Base-by-base conservation (phyloP, 306 rosid species). In the Acacia confusa region DNA sequence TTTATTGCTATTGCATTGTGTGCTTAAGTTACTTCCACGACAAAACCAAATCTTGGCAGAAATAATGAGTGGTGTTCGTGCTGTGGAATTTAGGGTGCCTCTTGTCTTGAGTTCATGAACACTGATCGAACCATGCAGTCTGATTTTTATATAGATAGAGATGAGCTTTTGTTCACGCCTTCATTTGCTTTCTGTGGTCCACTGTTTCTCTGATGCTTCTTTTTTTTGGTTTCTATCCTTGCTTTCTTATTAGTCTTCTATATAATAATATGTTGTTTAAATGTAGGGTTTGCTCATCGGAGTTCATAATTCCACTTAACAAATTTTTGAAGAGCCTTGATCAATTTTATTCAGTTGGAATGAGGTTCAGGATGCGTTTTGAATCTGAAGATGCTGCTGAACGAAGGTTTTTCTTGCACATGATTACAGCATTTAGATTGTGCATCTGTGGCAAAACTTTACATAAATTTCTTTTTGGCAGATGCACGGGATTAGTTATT, bases 371-470 rank as follows among this genome's bases (percentile, higher is more conserved):
- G 84, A 89, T 95, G 92, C 94, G 97, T 36, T 89, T 92, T 82
- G 98, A 93, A 87, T 82, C 97, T 7, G 98, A 95, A 82, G 99
- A 95, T 84, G 85, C 98, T 0, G 89, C 97, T 8, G 99, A 93
- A 79, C 81, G 91, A 78, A 93, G 99, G 99, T 95, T 81, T 78
- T 87, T 60, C 74, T 14, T 34, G 15, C 9, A 27, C 60, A 32
- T 67, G 70, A 17, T 43, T 73, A 57, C 55, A 28, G 48, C 69
- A 79, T 70, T 27, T 36, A 14, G 44, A 76, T 63, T 40, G 40
- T 74, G 14, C 75, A 65, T 52, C 27, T 24, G 78, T 36, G 17
- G 19, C 16, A 63, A 79, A 6, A 69, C 74, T 20, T 67, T 1
- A 43, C 36, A 70, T 19, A 10, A 13, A 60, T 41, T 69, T 86